Evolutionary conservation across 805 yeast species (phyloP), one percentile per base, ranked within the genome.

Genomic region (Gaillardinia entomophila): DNA sequence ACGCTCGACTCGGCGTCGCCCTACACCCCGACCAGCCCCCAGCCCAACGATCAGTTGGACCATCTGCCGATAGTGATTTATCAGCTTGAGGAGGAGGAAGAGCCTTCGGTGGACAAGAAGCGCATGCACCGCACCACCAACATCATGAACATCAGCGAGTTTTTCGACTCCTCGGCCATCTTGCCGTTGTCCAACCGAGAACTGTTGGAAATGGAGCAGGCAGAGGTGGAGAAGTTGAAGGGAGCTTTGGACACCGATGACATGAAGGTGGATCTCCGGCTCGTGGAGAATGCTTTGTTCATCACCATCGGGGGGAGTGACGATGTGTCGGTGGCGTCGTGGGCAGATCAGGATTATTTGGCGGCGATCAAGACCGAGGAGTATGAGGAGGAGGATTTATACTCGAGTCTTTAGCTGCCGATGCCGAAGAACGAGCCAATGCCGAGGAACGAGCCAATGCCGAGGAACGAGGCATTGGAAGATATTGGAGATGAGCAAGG

Each of bases 261-360:
- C 3, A 38, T 30, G 4, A 31, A 35, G 15, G 34, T 42, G 22
- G 26, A 24, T 5, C 27, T 45, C 24, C 30, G 29, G 25, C 32
- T 45, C 22, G 37, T 45, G 8, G 48, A 43, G 18, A 45, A 45
- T 16, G 42, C 41, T 8, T 33, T 43, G 14, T 34, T 44, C 26
- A 33, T 45, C 41, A 32, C 41, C 1, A 41, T 45, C 30, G 22
- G 22, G 10, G 22, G 22, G 10, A 19, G 8, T 10, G 8, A 6
- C 22, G 10, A 19, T 10, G 10, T 6, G 22, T 6, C 8, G 8
- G 22, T 19, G 22, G 22, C 22, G 6, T 6, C 22, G 6, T 19
- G 22, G 22, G 6, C 6, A 6, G 22, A 19, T 19, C 8, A 19
- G 6, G 22, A 19, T 19, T 19, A 19, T 10, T 6, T 19, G 6